Evolutionary conservation across 2,329 filamentous ascomycete species (phyloP).

Genomic region (Claviceps capensis): DNA sequence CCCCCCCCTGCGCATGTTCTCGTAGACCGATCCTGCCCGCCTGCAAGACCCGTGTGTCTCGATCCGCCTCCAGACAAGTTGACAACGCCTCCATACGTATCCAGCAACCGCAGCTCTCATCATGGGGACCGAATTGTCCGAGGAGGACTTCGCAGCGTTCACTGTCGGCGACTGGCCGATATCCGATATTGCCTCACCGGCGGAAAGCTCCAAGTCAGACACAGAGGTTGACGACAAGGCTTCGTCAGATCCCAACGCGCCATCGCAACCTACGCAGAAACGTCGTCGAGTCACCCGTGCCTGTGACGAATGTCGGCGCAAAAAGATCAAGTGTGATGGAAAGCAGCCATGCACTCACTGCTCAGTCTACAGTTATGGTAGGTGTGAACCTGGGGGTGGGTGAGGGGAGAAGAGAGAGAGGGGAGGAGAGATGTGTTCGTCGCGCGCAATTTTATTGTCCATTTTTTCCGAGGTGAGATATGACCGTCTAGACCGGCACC

Average conservation of each 20-base stretch:
- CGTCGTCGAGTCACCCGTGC: conserved; percentile 65
- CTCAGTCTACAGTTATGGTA: conserved; percentile 97
- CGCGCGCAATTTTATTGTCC: too few species aligned
- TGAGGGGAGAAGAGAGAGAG: too few species aligned
- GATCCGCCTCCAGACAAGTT: too few species aligned
- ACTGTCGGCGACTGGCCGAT: conserved; percentile 22
- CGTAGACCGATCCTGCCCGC: conserved; percentile 1
- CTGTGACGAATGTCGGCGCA: conserved; percentile 70
- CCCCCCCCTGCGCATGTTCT: conserved; percentile 6
- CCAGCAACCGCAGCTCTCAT: conserved; percentile 6
- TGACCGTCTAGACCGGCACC: background rate
- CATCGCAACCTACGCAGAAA: conserved; percentile 55
- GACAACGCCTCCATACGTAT: background rate
- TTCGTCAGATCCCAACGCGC: conserved; percentile 17
- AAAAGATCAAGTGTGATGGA: conserved; percentile 80
- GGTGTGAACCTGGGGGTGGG: conserved; percentile 12
- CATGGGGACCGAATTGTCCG: conserved; percentile 27
- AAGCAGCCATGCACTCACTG: conserved; percentile 90
- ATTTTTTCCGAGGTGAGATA: background rate
- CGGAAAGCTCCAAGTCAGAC: conserved; percentile 29
- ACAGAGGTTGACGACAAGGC: conserved; percentile 25
- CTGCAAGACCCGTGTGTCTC: background rate
- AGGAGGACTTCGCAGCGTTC: conserved; percentile 27
- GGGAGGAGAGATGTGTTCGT: too few species aligned
- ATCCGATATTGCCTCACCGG: conserved; percentile 24